phyloP scores from a whole-genome alignment of 2,329 filamentous ascomycete species.

The Tolypocladium cylindrosporum region DNA sequence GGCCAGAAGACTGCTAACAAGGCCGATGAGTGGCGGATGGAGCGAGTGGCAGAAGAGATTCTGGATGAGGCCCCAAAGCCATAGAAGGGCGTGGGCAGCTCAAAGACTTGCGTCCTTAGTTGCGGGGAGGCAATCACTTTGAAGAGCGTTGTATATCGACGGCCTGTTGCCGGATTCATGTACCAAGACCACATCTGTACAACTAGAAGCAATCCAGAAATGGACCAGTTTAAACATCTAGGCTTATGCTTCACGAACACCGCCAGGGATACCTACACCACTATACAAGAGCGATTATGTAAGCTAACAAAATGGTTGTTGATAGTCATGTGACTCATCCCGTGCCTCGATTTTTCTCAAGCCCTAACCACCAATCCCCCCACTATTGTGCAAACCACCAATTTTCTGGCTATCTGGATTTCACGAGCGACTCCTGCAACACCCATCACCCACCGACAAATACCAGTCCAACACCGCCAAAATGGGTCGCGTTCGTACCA shows the following conservation, averaged over 20 bases:
- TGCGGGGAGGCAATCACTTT: not conserved
- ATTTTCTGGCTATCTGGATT: constrained; percentile 13
- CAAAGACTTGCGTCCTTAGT: not conserved
- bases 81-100: not conserved
- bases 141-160: constrained; percentile 2
- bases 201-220: constrained; percentile 3
- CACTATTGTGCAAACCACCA: constrained; percentile 16
- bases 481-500: constrained; percentile 62
- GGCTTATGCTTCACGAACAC: not conserved
- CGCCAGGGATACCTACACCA: not conserved
- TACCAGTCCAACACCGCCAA: constrained; percentile 41
- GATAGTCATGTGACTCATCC: constrained; percentile 14
- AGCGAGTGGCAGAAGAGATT: constrained; percentile 18
- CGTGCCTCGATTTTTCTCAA: constrained; percentile 10
- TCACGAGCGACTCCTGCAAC: constrained; percentile 16
- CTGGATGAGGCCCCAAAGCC: constrained; percentile 5
- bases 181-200: constrained; percentile 6
- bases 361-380: constrained; percentile 18
- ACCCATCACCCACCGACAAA: constrained; percentile 23
- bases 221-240: not conserved
- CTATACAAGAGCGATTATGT: not conserved
- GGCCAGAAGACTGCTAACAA: not conserved
- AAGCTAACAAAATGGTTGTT: not conserved
- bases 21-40: constrained; percentile 10
- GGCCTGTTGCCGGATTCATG: not conserved